phyloP scores from a whole-genome alignment of 2,329 filamentous ascomycete genomes.

The Monosporascus sp. region DNA sequence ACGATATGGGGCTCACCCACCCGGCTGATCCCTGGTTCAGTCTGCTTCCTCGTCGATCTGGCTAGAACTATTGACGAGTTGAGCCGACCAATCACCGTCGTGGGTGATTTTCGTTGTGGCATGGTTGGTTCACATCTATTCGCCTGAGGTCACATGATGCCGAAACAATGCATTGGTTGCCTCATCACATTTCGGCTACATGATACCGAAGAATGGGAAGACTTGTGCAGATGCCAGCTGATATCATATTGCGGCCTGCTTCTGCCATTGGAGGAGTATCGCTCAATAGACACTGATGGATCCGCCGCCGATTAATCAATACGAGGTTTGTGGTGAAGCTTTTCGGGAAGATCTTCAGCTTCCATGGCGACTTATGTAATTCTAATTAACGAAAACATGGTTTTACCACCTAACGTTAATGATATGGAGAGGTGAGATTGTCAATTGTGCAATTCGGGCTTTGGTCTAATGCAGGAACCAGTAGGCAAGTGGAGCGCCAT shows the following conservation, averaged over 20 bases:
- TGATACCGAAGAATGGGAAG: neutral
- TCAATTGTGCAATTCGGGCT: conserved; percentile 4
- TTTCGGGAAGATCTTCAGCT: neutral
- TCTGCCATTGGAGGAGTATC: neutral
- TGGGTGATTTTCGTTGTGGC: neutral
- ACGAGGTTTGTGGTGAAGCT: neutral
- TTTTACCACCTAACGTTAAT: neutral
- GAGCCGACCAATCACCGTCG: neutral
- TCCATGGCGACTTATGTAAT: no score
- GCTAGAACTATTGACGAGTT: neutral
- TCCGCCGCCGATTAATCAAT: neutral
- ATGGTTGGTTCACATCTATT: neutral
- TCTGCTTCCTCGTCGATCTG: neutral
- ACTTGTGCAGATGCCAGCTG: neutral
- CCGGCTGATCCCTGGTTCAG: neutral
- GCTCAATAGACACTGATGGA: neutral
- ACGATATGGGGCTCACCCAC: neutral
- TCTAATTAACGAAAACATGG: no score
- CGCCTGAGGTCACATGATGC: conserved; percentile 17
- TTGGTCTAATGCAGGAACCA: conserved; percentile 21
- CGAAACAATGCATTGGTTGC: conserved; percentile 13
- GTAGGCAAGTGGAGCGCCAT: conserved; percentile 19
- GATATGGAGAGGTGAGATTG: neutral
- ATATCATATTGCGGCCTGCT: neutral
- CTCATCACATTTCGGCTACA: neutral